Evolutionary conservation across 1,139 yeast genomes (phyloP).

Genomic region (Pichia sp.): DNA sequence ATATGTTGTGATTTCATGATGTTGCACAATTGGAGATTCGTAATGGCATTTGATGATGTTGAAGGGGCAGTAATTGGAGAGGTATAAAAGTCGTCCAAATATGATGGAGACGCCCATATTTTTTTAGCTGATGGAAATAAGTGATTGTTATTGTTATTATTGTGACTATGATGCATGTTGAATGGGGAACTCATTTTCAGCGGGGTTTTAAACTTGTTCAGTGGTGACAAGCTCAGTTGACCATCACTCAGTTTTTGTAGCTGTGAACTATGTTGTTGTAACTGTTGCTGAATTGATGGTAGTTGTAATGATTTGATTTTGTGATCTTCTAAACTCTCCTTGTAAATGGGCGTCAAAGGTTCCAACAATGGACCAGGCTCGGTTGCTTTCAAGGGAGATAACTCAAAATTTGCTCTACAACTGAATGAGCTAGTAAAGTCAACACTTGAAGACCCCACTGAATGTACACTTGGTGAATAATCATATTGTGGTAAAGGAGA

Average conservation of each 20-base stretch:
- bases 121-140: slow-evolving; percentile 11
- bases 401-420: slow-evolving; percentile 54
- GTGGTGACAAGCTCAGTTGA: too few species aligned
- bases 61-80: slow-evolving; percentile 32
- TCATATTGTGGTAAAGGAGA: slow-evolving; percentile 5
- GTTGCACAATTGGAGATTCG: too few species aligned
- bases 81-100: slow-evolving; percentile 57
- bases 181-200: too few species aligned
- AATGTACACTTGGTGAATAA: background rate
- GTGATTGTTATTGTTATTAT: background rate
- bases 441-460: slow-evolving; percentile 14
- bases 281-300: slow-evolving; percentile 11
- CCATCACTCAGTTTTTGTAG: slow-evolving; percentile 1
- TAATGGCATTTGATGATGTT: too few species aligned
- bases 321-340: slow-evolving; percentile 18
- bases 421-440: slow-evolving; percentile 48
- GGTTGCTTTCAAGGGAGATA: slow-evolving; percentile 48
- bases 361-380: slow-evolving; percentile 44
- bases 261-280: slow-evolving; percentile 9
- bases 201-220: too few species aligned
- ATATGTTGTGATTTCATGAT: background rate
- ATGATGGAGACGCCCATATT: slow-evolving; percentile 50
- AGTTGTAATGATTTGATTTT: slow-evolving; percentile 13
- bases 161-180: too few species aligned
- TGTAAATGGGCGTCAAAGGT: slow-evolving; percentile 33